Evolutionary conservation across 108 stramenopile species (phyloP), one percentile per base, ranked within the genome.

Genomic region (Hondaea fermentalgiana): DNA sequence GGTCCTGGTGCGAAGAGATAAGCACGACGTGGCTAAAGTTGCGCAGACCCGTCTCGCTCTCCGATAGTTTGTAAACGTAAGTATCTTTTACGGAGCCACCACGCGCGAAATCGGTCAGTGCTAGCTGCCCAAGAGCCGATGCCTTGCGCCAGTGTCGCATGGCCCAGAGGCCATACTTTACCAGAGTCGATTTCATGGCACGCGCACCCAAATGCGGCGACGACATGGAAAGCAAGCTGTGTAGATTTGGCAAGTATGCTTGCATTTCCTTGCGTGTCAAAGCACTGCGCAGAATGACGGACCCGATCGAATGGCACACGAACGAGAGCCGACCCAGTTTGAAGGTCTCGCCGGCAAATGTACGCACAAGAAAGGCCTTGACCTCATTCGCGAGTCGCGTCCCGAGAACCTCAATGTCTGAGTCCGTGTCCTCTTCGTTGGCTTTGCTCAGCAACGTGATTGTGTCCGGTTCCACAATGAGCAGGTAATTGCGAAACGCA

Each of bases 241-340:
- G 88, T 4, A 90, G 58, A 23, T 89, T 55, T 5, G 57, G 19
- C 19, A 43, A 17, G 35, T 60, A 90, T 14, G 25, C 16, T n/a
- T 87, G 44, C 28, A 88, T 17, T 17, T 60, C 58, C 42, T 44
- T 42, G n/a, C 42, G 58, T n/a, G 57, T 59, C 21, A 90, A 4
- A 23, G 90, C 90, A 17, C 55, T 59, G 43, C 90, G 60, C 21
- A 90, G 42, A 53, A 90, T 87, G 35, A 90, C n/a, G 8, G 87
- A 87, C 6, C 90, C 90, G 21, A 90, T 59, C 28, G 90, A 90
- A 5, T 90, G 90, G 43, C 87, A 53, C 14, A 90, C 55, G 58
- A 90, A 90, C 35, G 90, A 88, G 23, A 90, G 58, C 58, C 60
- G 55, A n/a, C 44, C 58, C 3, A 60, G 72, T 28, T 89, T 71